Evolutionary conservation across 1,284 basidiomycete genomes (phyloP).

Genomic region (Puccinia hordei): DNA sequence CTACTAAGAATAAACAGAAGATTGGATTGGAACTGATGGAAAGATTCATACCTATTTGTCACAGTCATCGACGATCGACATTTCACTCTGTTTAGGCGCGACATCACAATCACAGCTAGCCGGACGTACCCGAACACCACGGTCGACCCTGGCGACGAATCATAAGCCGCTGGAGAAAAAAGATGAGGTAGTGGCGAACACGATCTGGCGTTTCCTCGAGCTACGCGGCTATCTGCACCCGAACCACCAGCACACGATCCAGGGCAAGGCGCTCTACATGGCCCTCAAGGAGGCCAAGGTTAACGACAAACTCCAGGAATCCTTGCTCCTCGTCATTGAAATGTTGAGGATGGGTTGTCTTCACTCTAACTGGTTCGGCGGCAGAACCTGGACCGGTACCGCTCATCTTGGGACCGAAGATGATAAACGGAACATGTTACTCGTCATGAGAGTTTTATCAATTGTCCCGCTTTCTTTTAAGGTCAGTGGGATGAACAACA

Average conservation of each 20-base stretch:
- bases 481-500: constrained; percentile 62
- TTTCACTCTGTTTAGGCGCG: constrained; percentile 88
- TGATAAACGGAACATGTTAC: constrained; percentile 72
- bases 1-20: constrained; percentile 15
- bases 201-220: constrained; percentile 96
- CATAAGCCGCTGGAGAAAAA: constrained; percentile 80
- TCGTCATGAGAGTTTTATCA: constrained; percentile 93
- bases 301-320: constrained; percentile 98
- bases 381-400: constrained; percentile 84
- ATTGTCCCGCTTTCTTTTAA: constrained; percentile 91
- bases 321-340: constrained; percentile 88
- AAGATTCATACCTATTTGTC: background rate
- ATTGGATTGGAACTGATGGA: constrained; percentile 17
- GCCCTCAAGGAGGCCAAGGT: constrained; percentile 76
- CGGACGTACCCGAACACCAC: constrained; percentile 65
- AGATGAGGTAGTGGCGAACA: constrained; percentile 96
- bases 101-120: constrained; percentile 78
- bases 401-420: constrained; percentile 86
- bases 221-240: constrained; percentile 85
- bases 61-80: constrained; percentile 94
- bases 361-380: constrained; percentile 88
- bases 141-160: constrained; percentile 37
- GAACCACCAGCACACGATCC: constrained; percentile 79
- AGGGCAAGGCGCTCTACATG: constrained; percentile 70
- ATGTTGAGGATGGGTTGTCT: constrained; percentile 90